Evolutionary conservation across 805 yeast species (phyloP).

Genomic region (Starmerella bombicola): DNA sequence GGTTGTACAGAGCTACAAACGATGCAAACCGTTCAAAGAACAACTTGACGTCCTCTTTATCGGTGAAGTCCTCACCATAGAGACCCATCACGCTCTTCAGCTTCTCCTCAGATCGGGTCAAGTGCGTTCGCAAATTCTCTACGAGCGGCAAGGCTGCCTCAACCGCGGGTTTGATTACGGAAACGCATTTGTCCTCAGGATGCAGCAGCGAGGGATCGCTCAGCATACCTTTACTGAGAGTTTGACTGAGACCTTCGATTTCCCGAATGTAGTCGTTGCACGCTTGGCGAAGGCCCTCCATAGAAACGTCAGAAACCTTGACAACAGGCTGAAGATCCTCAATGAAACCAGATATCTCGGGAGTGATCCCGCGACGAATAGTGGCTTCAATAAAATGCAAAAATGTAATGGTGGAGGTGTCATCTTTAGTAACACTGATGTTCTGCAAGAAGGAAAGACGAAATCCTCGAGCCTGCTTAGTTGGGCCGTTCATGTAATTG

Average conservation of each 20-base stretch:
- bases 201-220: slow-evolving; percentile 70
- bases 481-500: slow-evolving; percentile 88
- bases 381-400: slow-evolving; percentile 84
- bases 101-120: slow-evolving; percentile 48
- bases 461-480: slow-evolving; percentile 89
- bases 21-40: slow-evolving; percentile 72
- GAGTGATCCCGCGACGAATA: slow-evolving; percentile 62
- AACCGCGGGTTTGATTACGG: slow-evolving; percentile 48
- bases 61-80: slow-evolving; percentile 82
- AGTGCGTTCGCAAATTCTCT: slow-evolving; percentile 50
- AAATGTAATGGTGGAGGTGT: slow-evolving; percentile 73
- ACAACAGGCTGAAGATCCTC: slow-evolving; percentile 52
- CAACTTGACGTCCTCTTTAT: slow-evolving; percentile 48
- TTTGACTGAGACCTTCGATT: slow-evolving; percentile 56
- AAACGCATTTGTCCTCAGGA: slow-evolving; percentile 64
- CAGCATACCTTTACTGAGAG: slow-evolving; percentile 71
- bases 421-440: slow-evolving; percentile 81
- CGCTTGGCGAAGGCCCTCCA: slow-evolving; percentile 70
- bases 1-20: slow-evolving; percentile 66
- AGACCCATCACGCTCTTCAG: slow-evolving; percentile 61
- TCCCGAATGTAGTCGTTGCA: slow-evolving; percentile 50
- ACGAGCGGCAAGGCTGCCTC: slow-evolving; percentile 66
- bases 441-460: slow-evolving; percentile 80
- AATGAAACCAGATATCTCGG: slow-evolving; percentile 62
- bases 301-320: slow-evolving; percentile 56